Conservation (phyloP, 805 yeast species). For the Danielia oregonensis region DNA sequence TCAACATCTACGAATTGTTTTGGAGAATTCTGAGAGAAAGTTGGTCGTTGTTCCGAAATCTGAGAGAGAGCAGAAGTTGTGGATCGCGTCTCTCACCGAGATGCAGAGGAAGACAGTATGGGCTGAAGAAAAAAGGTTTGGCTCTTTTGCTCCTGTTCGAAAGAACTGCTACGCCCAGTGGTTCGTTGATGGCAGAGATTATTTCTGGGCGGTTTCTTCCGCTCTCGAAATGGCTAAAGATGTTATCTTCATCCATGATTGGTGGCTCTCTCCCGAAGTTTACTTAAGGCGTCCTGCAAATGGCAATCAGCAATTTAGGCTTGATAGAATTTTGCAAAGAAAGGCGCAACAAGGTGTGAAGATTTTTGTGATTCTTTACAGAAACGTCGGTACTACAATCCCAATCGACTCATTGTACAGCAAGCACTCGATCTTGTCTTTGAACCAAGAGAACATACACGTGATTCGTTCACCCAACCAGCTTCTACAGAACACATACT, state of each 20-base stretch:
- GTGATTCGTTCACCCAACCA: constrained; percentile 95
- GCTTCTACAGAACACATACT: constrained; percentile 83
- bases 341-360: constrained; percentile 95
- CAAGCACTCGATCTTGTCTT: constrained; percentile 82
- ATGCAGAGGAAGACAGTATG: constrained; percentile 71
- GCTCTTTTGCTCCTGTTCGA: constrained; percentile 90
- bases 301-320: constrained; percentile 91
- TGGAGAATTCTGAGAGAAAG: constrained; percentile 77
- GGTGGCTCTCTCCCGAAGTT: constrained; percentile 97
- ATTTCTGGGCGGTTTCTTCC: constrained; percentile 92
- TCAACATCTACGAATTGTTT: constrained; percentile 47
- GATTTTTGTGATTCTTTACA: constrained; percentile 83
- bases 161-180: constrained; percentile 86
- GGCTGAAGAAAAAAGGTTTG: constrained; percentile 73
- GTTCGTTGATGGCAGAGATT: constrained; percentile 96
- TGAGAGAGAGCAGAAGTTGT: constrained; percentile 56
- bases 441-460: constrained; percentile 78
- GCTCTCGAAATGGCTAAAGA: constrained; percentile 93
- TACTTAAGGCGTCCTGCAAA: constrained; percentile 91
- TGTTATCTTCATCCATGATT: constrained; percentile 90
- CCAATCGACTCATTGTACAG: constrained; percentile 94
- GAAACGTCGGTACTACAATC: constrained; percentile 91
- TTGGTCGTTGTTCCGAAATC: constrained; percentile 69
- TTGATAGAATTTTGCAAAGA: constrained; percentile 81
- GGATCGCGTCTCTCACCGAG: constrained; percentile 70